Conservation (phyloP, 257 asterid species). For the Forsythia suspensa region DNA sequence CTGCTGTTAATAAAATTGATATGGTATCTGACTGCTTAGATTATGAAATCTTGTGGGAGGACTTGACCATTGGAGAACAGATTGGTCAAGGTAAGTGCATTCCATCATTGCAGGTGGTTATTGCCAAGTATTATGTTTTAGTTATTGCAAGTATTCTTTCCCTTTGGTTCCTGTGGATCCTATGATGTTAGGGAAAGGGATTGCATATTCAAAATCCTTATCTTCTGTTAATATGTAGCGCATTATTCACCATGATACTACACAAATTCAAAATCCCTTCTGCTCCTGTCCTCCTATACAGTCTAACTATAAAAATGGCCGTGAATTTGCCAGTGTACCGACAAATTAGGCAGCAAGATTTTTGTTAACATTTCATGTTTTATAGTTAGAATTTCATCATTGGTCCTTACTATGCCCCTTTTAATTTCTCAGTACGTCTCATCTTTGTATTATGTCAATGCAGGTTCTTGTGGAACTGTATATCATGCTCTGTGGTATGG, state of each 20-base stretch:
- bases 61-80: slow-evolving; percentile 84
- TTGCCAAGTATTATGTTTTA: slow-evolving; percentile 8
- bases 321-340: not conserved
- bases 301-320: no score
- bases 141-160: not conserved
- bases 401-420: not conserved
- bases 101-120: not conserved
- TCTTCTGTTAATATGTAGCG: no score
- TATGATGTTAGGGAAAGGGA: not conserved
- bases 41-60: slow-evolving; percentile 94
- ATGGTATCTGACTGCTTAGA: slow-evolving; percentile 70
- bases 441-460: slow-evolving; percentile 30
- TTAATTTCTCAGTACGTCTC: slow-evolving; percentile 19
- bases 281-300: no score
- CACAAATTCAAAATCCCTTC: no score
- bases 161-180: slow-evolving; percentile 6
- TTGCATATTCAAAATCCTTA: no score
- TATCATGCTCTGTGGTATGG: slow-evolving; percentile 96
- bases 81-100: slow-evolving; percentile 80
- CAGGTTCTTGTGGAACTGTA: slow-evolving; percentile 98
- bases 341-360: not conserved
- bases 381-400: not conserved
- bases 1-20: slow-evolving; percentile 70
- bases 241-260: no score
- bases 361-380: not conserved